phyloP scores from a whole-genome alignment of 2,329 filamentous ascomycete species.

The Ascochyta clinopodiicola region DNA sequence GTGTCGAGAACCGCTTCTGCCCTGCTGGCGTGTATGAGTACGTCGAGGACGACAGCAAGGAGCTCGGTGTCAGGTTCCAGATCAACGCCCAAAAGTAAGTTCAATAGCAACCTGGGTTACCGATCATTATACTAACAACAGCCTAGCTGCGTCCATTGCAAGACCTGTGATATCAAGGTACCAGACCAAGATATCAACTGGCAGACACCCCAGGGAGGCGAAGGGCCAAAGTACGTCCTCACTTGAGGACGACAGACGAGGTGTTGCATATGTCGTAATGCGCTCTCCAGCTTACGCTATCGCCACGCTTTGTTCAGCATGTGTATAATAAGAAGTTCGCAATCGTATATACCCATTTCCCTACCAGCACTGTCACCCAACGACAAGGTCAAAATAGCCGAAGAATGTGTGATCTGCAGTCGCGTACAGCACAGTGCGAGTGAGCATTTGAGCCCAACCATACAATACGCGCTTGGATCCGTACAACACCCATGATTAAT shows the following conservation, averaged over 20 bases:
- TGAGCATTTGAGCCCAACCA: neutral
- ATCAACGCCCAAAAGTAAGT: slow-evolving; percentile 97
- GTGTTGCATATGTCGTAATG: neutral
- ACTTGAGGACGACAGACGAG: slow-evolving; percentile 47
- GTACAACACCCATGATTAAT: neutral
- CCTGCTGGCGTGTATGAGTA: slow-evolving; percentile 98
- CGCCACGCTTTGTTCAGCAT: neutral
- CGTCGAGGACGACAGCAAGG: slow-evolving; percentile 87
- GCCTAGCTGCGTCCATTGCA: slow-evolving; percentile 93
- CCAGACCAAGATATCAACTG: slow-evolving; percentile 96
- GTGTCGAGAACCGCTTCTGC: slow-evolving; percentile 94
- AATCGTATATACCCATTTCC: slow-evolving; percentile 17
- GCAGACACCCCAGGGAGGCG: slow-evolving; percentile 88
- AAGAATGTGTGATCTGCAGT: neutral
- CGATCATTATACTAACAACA: slow-evolving; percentile 33
- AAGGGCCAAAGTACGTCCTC: slow-evolving; percentile 70
- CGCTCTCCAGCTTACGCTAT: neutral
- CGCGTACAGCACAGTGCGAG: neutral
- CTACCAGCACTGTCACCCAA: slow-evolving; percentile 6
- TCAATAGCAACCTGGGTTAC: too few species aligned
- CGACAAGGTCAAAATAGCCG: slow-evolving; percentile 1
- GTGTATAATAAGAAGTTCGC: slow-evolving; percentile 12
- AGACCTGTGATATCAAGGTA: slow-evolving; percentile 99
- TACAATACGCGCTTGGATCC: neutral
- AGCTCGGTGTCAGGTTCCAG: slow-evolving; percentile 90